Evolutionary conservation across 139 green algal species (phyloP), one percentile per base, ranked within the genome.

Genomic region (Asterochloris sp.): DNA sequence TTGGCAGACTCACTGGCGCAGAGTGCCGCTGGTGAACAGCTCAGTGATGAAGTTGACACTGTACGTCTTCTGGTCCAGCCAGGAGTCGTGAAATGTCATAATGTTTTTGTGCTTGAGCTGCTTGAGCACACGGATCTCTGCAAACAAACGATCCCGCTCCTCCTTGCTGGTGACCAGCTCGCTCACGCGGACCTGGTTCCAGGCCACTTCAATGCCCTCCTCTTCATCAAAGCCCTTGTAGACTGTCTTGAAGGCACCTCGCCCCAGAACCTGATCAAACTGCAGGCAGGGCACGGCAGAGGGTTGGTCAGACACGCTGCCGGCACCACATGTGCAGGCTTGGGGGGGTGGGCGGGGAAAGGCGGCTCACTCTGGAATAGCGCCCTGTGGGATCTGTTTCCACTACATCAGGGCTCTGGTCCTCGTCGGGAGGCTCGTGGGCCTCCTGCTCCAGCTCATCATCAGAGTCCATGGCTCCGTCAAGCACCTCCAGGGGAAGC

Each of bases 21-120:
- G 91, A 0, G 96, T 98, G 67, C 97, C 97, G 61, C 88, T 94
- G 0, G 96, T 98, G 90, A 99, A 99, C 54, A 99, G 91, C 89
- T 99, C 97, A 13, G 97, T 99, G 86, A 99, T 99, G 88, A 99
- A 99, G 88, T 99, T 99, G 81, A 99, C 90, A 21, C 91, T 95
- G 73, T 91, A 84, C 54, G 83, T 91, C 84, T 97, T 93, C 47
- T 89, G 73, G 82, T 98, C 95, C 69, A 98, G 88, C 97, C 97
- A 99, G 13, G 88, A 97, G 85, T 98, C 94, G 78, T 96, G 97
- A 78, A 99, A 98, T 62, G 92, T 97, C 92, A 99, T 99, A 84
- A 99, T 98, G 86, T 98, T 98, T 84, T 98, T 98, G 90, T 99
- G 96, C 84, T 97, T 96, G 12, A 99, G 91, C 78, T 94, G 90